These are phyloP conservation scores for Neurospora terricola DNA, from an alignment of 495 filamentous ascomycete species.

Conservation along the genomic window DNA sequence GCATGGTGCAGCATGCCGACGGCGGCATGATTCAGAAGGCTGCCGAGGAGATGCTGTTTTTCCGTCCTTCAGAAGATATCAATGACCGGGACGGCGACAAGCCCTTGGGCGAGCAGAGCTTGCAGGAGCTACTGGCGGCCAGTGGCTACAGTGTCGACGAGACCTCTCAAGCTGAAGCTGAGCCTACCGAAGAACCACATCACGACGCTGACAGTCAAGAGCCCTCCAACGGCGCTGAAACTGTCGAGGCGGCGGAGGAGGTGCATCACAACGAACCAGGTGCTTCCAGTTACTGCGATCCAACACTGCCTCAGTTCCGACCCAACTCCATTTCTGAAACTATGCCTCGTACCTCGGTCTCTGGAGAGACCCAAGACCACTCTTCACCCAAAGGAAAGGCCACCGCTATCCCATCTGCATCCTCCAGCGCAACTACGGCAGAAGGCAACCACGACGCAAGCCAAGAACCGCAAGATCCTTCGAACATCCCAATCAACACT, in stretches of 20 bases:
- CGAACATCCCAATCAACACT: conserved; percentile 18
- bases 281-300: conserved; percentile 38
- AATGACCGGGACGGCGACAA: conserved; percentile 7
- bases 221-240: neutral
- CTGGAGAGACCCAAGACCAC: neutral
- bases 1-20: neutral
- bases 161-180: neutral
- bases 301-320: conserved; percentile 62
- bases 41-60: neutral
- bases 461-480: neutral
- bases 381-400: neutral
- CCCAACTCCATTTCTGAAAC: conserved; percentile 12
- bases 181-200: neutral
- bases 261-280: neutral
- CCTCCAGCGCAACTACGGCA: neutral
- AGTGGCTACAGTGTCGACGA: conserved; percentile 39
- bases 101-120: conserved; percentile 21
- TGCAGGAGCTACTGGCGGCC: conserved; percentile 39
- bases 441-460: neutral
- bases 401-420: neutral
- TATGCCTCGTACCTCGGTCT: conserved; percentile 7
- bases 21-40: neutral
- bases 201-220: conserved; percentile 4
- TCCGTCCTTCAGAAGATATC: neutral
- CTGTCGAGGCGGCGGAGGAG: conserved; percentile 11